Percentiles rank a stretch among this genome's conserved stretches.
Evolutionary conservation across 345 rosid genomes (phyloP).

Genomic region (Ailanthus altissimus): DNA sequence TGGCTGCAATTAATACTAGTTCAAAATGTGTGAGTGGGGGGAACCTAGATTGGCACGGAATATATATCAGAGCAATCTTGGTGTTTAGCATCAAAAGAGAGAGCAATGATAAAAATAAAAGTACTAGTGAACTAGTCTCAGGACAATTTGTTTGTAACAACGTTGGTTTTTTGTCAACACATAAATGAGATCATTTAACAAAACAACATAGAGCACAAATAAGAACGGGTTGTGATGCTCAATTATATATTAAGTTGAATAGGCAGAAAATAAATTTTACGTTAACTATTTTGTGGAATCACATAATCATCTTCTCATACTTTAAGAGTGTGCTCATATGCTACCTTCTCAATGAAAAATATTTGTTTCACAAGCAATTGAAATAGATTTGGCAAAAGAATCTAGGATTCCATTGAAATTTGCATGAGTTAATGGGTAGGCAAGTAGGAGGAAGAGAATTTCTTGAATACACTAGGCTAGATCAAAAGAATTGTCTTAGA

Average conservation of each 20-base stretch:
- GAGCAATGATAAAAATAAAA: not conserved
- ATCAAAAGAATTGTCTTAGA: not conserved
- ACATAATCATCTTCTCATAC: not conserved
- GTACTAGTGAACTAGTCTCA: not conserved
- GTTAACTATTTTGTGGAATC: not conserved
- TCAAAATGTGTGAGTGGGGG: not conserved
- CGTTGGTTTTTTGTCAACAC: not conserved
- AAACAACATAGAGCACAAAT: not conserved
- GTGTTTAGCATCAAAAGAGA: not conserved
- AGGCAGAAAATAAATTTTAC: not conserved
- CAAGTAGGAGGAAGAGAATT: not conserved
- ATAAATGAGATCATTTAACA: not conserved
- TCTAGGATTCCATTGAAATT: too few relatives aligned
- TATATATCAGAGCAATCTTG: not conserved
- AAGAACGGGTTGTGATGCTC: not conserved
- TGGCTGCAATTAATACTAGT: constrained; percentile 6
- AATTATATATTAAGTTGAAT: not conserved
- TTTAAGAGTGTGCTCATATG: constrained; percentile 3
- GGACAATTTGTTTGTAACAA: not conserved
- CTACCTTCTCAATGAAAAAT: not conserved
- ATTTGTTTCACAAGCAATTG: not conserved
- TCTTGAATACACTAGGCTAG: not conserved
- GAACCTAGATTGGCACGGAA: not conserved
- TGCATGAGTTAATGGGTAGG: not conserved
- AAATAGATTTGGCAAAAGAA: not conserved